Base-by-base conservation (phyloP, 1,284 basidiomycete genomes). In the Psilocybe mexicana region DNA sequence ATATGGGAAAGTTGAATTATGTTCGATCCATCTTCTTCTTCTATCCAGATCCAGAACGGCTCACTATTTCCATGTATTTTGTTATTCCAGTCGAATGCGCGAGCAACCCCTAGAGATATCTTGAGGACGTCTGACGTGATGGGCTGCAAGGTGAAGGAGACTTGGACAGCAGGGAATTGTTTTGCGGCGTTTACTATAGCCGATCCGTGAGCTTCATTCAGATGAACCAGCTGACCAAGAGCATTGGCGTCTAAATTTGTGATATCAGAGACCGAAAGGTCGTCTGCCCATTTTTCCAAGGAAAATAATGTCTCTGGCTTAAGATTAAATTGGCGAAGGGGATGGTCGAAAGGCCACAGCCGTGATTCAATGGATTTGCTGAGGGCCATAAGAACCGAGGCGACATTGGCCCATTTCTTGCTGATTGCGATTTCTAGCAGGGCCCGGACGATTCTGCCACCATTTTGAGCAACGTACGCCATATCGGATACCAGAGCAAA, bases 401-500 rank as follows among this genome's bases (percentile, higher is more conserved):
- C 86, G 26, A 88, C 88, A 62, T 83, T 88, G 0, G 95, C 94
- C 92, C 93, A 98, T 70, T 94, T 94, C 63, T 86, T 85, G 69
- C 92, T 94, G 64, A 99, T 84, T 0, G 93, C 93, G 43, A 99
- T 97, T 72, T 99, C 97, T 14, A 98, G 82, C 6, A 99, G 79
- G 14, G 96, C 93, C 23, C 97, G 88, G 57, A 95, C 85, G 66
- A 99, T 98, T 63, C 97, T 92, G 6, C 92, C 95, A 6, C 92
- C 93, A 68, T 99, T 99, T 67, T 95, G 93, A 30, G 93, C 92
- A 42, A 88, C 93, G 69, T 98, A 99, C 3, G 90, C 94, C 65
- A 88, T 90, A 71, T 99, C 97, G 0, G 96, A 99, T 1, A 99
- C 91, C 52, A 99, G 79, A 7, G 97, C 97, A 71, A 98, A 99